Conservation (phyloP, 2,329 filamentous ascomycete species). For the Apiospora aurea region DNA sequence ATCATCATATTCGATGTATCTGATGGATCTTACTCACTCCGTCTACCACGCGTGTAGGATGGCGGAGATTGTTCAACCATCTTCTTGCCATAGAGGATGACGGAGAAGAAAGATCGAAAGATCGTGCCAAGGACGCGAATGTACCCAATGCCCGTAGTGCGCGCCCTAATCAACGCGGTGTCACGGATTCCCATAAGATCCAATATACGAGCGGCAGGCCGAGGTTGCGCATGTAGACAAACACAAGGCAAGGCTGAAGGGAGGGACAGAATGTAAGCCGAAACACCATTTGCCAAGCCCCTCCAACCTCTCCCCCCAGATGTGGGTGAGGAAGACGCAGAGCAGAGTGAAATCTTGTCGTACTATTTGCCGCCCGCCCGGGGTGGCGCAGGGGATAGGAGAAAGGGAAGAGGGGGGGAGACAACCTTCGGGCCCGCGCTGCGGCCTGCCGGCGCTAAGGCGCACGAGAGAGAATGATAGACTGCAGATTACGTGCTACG, state of each 20-base stretch:
- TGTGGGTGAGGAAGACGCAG: background rate
- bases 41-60: no score
- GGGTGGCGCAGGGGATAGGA: background rate
- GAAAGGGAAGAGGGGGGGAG: background rate
- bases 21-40: background rate
- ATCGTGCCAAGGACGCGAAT: background rate
- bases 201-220: background rate
- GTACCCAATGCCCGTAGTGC: background rate
- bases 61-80: background rate
- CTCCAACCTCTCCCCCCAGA: no score
- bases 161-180: conserved; percentile 8
- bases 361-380: background rate
- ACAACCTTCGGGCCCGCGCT: background rate
- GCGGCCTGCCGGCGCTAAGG: conserved; percentile 10
- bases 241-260: background rate
- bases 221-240: background rate
- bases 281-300: background rate
- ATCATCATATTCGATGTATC: background rate
- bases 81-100: background rate
- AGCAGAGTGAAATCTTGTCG: background rate
- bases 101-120: background rate
- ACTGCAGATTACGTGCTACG: background rate
- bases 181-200: background rate
- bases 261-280: background rate
- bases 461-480: background rate